A percentile compares a stretch with the other conserved stretches of the same genome.
Conservation (phyloP, 148 eudicot species). For the Suaeda aralocaspica region DNA sequence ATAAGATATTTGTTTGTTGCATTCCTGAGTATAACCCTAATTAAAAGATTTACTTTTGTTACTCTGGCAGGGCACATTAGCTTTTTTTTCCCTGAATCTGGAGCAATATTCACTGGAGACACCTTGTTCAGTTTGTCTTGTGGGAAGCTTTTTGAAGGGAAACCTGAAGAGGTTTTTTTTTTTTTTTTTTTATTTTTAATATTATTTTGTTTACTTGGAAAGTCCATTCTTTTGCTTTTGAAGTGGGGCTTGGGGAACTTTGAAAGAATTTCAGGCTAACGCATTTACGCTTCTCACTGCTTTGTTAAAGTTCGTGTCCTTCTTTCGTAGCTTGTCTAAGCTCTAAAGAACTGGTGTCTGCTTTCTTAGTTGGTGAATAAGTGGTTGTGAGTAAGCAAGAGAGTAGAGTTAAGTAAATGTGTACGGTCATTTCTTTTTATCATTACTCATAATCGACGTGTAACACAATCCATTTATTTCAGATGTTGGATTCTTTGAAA, state of each 20-base stretch:
- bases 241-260: neutral
- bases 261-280: neutral
- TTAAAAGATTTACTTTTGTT: neutral
- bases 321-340: neutral
- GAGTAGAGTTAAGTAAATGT: neutral
- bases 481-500: slow-evolving; percentile 69
- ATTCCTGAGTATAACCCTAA: neutral
- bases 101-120: slow-evolving; percentile 79
- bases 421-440: too few species aligned
- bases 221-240: neutral
- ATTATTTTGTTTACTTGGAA: too few species aligned
- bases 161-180: slow-evolving; percentile 59
- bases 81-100: slow-evolving; percentile 77
- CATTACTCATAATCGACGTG: too few species aligned
- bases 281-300: neutral
- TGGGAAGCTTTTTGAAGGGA: slow-evolving; percentile 91
- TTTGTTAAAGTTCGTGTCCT: neutral
- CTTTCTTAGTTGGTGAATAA: neutral
- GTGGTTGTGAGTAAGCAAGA: neutral
- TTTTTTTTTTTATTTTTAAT: slow-evolving; percentile 8
- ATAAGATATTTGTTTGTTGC: slow-evolving; percentile 1
- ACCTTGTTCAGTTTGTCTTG: slow-evolving; percentile 87
- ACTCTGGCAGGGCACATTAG: slow-evolving; percentile 68
- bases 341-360: neutral
- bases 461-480: slow-evolving; percentile 12